Conservation (phyloP, 768 basidiomycete genomes). For the Psilocybe tampanensis region DNA sequence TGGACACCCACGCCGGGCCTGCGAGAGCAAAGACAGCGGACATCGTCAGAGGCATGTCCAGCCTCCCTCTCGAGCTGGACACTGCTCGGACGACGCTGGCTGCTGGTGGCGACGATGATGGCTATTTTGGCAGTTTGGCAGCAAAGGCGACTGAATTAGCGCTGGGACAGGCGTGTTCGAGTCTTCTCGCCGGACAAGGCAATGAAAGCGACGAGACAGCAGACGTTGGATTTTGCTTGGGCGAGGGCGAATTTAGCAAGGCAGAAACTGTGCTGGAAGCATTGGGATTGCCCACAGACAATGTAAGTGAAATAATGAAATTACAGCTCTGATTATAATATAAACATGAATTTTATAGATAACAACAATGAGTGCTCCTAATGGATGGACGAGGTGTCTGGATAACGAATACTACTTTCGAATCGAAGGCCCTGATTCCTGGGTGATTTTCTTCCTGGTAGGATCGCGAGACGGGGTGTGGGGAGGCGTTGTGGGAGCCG, state of each 20-base stretch:
- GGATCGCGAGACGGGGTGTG: constrained; percentile 17
- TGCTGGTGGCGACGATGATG: neutral
- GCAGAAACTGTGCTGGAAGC: constrained; percentile 21
- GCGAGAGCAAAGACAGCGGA: constrained; percentile 14
- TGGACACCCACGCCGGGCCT: neutral
- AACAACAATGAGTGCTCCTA: neutral
- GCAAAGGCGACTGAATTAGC: constrained; percentile 41
- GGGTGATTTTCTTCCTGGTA: constrained; percentile 15
- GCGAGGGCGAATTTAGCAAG: constrained; percentile 37
- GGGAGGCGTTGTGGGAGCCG: constrained; percentile 24
- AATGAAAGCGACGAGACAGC: constrained; percentile 61
- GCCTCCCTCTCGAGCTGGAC: constrained; percentile 10
- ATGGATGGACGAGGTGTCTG: constrained; percentile 6
- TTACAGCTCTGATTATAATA: constrained; percentile 7
- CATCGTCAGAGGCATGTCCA: constrained; percentile 5
- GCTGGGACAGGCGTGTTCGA: constrained; percentile 43
- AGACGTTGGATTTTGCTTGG: constrained; percentile 57
- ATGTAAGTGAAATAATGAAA: constrained; percentile 5
- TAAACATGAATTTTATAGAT: constrained; percentile 9
- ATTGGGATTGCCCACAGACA: constrained; percentile 17
- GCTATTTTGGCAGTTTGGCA: constrained; percentile 37
- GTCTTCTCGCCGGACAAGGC: constrained; percentile 52
- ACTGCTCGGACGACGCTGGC: constrained; percentile 20
- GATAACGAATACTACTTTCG: constrained; percentile 17
- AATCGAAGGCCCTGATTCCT: constrained; percentile 11